Evolutionary conservation across 306 rosid genomes (phyloP).

Genomic region (Cicer cuneatum): DNA sequence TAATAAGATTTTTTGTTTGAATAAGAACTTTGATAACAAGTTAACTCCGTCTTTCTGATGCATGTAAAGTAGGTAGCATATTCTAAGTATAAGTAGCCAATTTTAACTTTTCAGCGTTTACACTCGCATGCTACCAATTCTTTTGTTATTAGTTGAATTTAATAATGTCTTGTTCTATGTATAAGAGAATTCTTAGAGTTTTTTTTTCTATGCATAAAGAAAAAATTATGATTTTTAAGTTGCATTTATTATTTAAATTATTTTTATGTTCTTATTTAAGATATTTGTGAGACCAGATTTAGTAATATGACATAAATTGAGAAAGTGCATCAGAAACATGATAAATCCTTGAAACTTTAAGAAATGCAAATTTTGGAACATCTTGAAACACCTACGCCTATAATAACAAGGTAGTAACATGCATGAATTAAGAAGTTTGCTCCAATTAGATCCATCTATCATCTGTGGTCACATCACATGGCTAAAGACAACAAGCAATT

Average conservation of each 20-base stretch:
- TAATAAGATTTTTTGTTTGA: no score
- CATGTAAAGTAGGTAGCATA: background rate
- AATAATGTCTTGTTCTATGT: no score
- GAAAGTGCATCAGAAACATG: constrained; percentile 16
- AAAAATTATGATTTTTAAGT: no score
- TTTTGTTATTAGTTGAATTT: background rate
- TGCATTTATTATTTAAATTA: no score
- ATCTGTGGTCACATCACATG: constrained; percentile 45
- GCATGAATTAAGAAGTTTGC: constrained; percentile 31
- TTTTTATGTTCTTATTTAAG: no score
- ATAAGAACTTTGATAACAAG: background rate
- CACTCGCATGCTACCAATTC: constrained; percentile 2
- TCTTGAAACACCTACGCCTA: constrained; percentile 31
- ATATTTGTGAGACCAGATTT: no score
- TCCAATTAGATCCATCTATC: constrained; percentile 34
- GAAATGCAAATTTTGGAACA: constrained; percentile 48
- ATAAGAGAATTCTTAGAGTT: no score
- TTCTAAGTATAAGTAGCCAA: constrained; percentile 15
- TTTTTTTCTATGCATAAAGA: no score
- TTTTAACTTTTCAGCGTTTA: constrained; percentile 10
- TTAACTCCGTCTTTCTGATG: background rate
- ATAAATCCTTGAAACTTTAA: constrained; percentile 45
- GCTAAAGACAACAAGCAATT: constrained; percentile 26
- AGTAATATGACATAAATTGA: constrained; percentile 17
- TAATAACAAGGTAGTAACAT: constrained; percentile 20